A percentile compares a stretch with the other conserved stretches of the same genome.
phyloP scores from a whole-genome alignment of 805 yeast species.

The Pichia sporocuriosa region DNA sequence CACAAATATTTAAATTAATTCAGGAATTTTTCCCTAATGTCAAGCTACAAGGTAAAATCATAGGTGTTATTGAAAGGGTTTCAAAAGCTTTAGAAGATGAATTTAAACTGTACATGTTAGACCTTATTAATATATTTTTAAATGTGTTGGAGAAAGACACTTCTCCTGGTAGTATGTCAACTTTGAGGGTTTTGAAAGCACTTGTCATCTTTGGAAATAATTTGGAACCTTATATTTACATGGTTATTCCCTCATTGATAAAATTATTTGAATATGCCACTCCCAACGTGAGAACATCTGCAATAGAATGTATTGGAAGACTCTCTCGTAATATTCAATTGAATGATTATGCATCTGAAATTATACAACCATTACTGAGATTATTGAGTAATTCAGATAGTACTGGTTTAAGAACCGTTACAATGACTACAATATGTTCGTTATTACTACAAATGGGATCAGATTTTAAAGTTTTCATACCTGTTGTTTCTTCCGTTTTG shows the following conservation, averaged over 20 bases:
- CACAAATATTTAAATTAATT: slow-evolving; percentile 66
- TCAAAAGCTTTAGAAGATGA: slow-evolving; percentile 88
- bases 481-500: slow-evolving; percentile 65
- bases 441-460: slow-evolving; percentile 74
- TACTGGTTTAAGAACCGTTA: slow-evolving; percentile 56
- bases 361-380: slow-evolving; percentile 78
- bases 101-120: slow-evolving; percentile 76
- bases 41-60: slow-evolving; percentile 68
- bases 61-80: slow-evolving; percentile 74
- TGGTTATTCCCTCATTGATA: slow-evolving; percentile 81
- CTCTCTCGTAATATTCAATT: slow-evolving; percentile 65
- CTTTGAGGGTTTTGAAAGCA: slow-evolving; percentile 71
- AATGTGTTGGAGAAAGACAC: slow-evolving; percentile 71
- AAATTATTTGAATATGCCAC: slow-evolving; percentile 70
- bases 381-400: slow-evolving; percentile 37
- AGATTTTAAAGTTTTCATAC: slow-evolving; percentile 80
- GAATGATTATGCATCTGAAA: slow-evolving; percentile 83
- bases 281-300: slow-evolving; percentile 54
- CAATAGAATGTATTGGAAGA: slow-evolving; percentile 79
- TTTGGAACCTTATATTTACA: slow-evolving; percentile 81
- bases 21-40: slow-evolving; percentile 63
- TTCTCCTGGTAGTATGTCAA: slow-evolving; percentile 51
- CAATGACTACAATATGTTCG: slow-evolving; percentile 75
- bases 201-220: slow-evolving; percentile 82
- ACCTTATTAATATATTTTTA: slow-evolving; percentile 66